Base-by-base conservation (phyloP, 495 filamentous ascomycete genomes). In the Aspergillus olivimuriae region DNA sequence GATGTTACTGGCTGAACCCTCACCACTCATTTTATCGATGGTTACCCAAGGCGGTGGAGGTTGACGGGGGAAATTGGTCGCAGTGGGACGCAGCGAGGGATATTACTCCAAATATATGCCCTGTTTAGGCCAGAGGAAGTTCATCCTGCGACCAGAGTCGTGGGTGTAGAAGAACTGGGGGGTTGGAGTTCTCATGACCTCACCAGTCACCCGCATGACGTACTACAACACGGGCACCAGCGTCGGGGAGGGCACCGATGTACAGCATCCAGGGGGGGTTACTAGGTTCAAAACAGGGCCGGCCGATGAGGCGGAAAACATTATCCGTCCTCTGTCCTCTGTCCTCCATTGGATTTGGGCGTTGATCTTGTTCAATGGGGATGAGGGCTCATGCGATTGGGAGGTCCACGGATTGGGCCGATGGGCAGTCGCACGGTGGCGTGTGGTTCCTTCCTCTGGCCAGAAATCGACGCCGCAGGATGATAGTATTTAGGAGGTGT, bases 1-100 rank as follows among this genome's bases (percentile, higher is more conserved):
- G n/a, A n/a, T n/a, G n/a, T 55, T 61, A 4, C 34, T 15, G 9
- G 52, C 36, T n/a, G 10, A 8, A 4, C 21, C 14, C 8, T 30
- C 38, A 16, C 26, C 23, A 4, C 20, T 23, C 38, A 41, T 39
- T 15, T 11, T 38, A 19, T 22, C 4, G 2, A 15, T 19, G 11
- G 12, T 20, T 4, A 12, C 5, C 14, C 16, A 19, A 1, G 5
- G 18, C 35, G n/a, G 17, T 36, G 16, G 35, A 12, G n/a, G 12
- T 11, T 21, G 22, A n/a, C 15, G n/a, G 19, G 6, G 24, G 5
- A 28, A 28, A 6, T 11, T 28, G 5, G 5, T 28, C 24, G 24
- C 5, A 28, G 24, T 6, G 24, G 11, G 5, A 28, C 5, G 24
- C 24, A 28, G 24, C 5, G 24, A n/a, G n/a, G n/a, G n/a, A n/a